Conservation (phyloP, 2,329 filamentous ascomycete genomes). For the Talaromyces sp. region DNA sequence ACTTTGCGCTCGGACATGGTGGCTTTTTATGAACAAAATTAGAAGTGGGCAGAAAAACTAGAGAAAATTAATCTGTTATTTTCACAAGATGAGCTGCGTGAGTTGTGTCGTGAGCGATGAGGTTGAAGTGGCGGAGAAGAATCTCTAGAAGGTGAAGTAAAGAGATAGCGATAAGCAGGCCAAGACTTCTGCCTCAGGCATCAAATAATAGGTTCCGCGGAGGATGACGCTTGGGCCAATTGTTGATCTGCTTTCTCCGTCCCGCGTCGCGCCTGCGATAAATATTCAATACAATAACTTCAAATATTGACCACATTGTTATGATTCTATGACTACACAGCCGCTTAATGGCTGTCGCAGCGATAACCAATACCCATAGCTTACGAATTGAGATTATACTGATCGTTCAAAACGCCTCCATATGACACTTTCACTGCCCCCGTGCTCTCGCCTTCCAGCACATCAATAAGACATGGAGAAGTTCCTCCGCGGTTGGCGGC, state of each 20-base stretch:
- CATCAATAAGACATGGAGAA: conserved; percentile 66
- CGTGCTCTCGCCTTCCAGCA: conserved; percentile 2
- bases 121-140: conserved; percentile 3
- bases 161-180: conserved; percentile 8
- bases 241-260: conserved; percentile 7
- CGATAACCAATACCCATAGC: not conserved
- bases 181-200: conserved; percentile 5
- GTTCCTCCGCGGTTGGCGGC: conserved; percentile 89
- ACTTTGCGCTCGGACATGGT: conserved; percentile 86
- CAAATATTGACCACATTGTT: conserved; percentile 1
- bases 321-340: not conserved
- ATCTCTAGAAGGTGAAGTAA: not conserved
- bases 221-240: conserved; percentile 7
- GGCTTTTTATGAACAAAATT: conserved; percentile 14
- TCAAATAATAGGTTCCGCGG: not conserved
- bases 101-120: not conserved
- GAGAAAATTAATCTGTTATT: not conserved
- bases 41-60: not conserved
- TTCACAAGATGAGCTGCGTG: not conserved
- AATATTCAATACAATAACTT: not conserved
- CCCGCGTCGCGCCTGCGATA: conserved; percentile 15
- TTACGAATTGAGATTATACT: not conserved
- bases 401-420: not conserved
- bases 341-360: not conserved
- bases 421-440: conserved; percentile 6